A percentile compares a stretch with the other conserved stretches of the same genome.
phyloP scores from a whole-genome alignment of 192 early-diverging fungal species.

The Diversispora eburnea region DNA sequence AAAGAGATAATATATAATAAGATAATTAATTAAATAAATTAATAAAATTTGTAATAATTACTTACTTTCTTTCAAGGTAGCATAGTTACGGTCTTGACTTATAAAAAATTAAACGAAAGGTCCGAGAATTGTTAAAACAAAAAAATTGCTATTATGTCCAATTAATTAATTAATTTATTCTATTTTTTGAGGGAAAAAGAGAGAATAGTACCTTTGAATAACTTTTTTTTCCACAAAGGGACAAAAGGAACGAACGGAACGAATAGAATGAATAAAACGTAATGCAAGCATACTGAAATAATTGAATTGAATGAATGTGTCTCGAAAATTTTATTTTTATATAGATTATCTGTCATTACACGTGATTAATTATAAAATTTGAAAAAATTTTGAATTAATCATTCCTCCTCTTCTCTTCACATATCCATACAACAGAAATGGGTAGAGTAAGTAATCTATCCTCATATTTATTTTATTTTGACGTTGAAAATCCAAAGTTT shows the following conservation, averaged over 20 bases:
- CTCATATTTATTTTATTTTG: background rate
- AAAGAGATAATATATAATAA: background rate
- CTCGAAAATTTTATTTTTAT: background rate
- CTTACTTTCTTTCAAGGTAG: conserved; percentile 88
- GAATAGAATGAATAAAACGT: no score
- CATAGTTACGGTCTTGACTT: conserved; percentile 86
- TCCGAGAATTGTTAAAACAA: no score
- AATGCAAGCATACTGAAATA: no score
- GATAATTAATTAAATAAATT: background rate
- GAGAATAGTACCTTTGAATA: background rate
- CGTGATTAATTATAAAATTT: background rate
- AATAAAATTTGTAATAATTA: background rate
- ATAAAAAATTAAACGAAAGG: no score
- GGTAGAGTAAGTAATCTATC: conserved; percentile 9
- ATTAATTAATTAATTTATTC: background rate
- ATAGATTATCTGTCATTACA: background rate
- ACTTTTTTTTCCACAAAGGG: conserved; percentile 14
- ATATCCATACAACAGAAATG: background rate
- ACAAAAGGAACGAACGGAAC: background rate
- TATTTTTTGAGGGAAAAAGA: background rate
- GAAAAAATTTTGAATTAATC: background rate
- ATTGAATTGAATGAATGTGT: no score
- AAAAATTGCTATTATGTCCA: background rate
- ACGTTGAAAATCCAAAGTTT: background rate
- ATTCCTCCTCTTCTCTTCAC: background rate